These are phyloP conservation scores for Pseudonectria foliicola DNA, from an alignment of 2,329 filamentous ascomycete genomes.

Conservation along the genomic window DNA sequence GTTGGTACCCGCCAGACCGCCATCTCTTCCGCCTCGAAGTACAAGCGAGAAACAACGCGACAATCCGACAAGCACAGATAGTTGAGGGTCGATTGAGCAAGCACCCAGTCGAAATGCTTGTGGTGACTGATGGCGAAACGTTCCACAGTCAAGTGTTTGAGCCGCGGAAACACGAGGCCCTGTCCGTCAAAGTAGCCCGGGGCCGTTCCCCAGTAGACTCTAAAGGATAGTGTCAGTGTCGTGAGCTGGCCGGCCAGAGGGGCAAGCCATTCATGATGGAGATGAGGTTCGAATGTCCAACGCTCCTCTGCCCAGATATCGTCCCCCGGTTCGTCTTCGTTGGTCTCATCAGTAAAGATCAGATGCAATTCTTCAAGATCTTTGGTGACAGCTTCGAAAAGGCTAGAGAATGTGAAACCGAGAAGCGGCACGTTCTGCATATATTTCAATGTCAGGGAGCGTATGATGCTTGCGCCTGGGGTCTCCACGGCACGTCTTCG, in stretches of 20 bases:
- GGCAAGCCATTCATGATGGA: constrained; percentile 9
- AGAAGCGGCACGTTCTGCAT: constrained; percentile 13
- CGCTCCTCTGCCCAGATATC: constrained; percentile 9
- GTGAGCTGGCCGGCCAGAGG: constrained; percentile 11
- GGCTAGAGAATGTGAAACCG: constrained; percentile 1
- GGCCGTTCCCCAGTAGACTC: constrained; percentile 11
- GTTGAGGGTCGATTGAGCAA: constrained; percentile 6
- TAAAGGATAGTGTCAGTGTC: constrained; percentile 12
- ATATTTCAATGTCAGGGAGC: constrained; percentile 10
- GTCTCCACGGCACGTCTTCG: constrained; percentile 6
- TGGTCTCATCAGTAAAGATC: constrained; percentile 1
- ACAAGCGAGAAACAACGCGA: constrained; percentile 5
- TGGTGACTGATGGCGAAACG: constrained; percentile 9
- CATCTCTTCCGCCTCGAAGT: not conserved
- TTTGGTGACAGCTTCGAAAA: constrained; percentile 6
- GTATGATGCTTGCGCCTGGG: constrained; percentile 1
- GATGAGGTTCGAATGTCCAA: constrained; percentile 12
- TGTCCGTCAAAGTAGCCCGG: constrained; percentile 15
- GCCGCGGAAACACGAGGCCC: constrained; percentile 11
- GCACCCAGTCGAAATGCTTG: constrained; percentile 20
- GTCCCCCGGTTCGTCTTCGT: constrained; percentile 2
- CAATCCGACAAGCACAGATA: constrained; percentile 8
- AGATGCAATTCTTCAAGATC: constrained; percentile 13
- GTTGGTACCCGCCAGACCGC: not conserved
- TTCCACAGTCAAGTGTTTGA: constrained; percentile 11